Base-by-base conservation (phyloP, 176 grass and related monocot species). In the Oryza glumipatula region DNA sequence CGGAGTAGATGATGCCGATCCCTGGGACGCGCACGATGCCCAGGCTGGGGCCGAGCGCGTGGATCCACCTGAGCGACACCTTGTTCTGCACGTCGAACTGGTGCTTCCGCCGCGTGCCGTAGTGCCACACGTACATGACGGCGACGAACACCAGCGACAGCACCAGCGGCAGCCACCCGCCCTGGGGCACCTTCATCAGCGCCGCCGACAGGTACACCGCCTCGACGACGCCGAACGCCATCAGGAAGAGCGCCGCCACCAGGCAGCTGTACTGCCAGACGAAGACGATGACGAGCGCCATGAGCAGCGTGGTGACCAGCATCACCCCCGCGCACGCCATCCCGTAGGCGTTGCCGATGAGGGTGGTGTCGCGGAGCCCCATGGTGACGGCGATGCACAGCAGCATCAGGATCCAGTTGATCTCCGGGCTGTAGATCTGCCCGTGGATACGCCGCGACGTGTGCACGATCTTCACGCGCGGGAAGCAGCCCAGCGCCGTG, bases 91-190 rank as follows among this genome's bases (percentile, higher is more conserved):
- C 72, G 80, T 94, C 92, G 68, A 89, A 89, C 23, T 64, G 46
- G 83, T 94, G 88, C 43, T 89, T 69, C 28, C 30, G 38, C 5
- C 48, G 73, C 7, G 89, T 89, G 64, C 92, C 92, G 71, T 94
- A 94, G 87, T 94, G 87, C 92, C 92, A 94, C 21, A 89, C 74
- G 73, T 94, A 92, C 92, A 94, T 94, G 68, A 89, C 77, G 16
- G 72, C 67, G 51, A 94, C 88, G 64, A 94, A 66, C 33, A 89
- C 71, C 7, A 94, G 54, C 0, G 92, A 87, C 0, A 91, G 89
- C 15, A 72, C 87, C 28, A 94, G 80, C 12, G 92, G 92, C 13
- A 85, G 68, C 89, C 92, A 94, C 12, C 89, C 89, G 64, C 92
- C 92, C 68, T 92, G 87, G 3, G 92, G 89, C 76, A 94, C 80